phyloP scores from a whole-genome alignment of 768 basidiomycete genomes.

The Russula foetens region DNA sequence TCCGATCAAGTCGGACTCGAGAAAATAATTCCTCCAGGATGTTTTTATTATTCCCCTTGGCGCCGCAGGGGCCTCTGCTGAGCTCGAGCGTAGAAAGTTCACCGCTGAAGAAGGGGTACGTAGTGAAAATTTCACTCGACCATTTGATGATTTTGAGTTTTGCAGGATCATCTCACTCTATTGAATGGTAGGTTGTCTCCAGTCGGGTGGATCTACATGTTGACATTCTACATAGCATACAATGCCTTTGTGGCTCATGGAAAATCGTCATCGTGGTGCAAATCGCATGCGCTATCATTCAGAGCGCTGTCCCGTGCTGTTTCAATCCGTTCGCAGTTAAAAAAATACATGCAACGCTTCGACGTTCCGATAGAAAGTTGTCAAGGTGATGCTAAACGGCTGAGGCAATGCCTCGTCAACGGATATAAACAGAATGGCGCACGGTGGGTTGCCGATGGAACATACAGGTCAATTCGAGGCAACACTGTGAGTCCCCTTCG shows the following conservation, averaged over 20 bases:
- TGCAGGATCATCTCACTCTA: slow-evolving; percentile 87
- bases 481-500: slow-evolving; percentile 49
- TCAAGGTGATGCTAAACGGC: slow-evolving; percentile 73
- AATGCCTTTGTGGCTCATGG: slow-evolving; percentile 86
- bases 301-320: slow-evolving; percentile 90
- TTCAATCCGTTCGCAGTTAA: slow-evolving; percentile 90
- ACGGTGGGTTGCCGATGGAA: slow-evolving; percentile 85
- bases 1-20: background rate
- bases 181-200: slow-evolving; percentile 60
- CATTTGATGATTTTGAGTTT: background rate
- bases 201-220: background rate
- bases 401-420: slow-evolving; percentile 83
- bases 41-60: slow-evolving; percentile 87
- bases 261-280: slow-evolving; percentile 87
- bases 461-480: slow-evolving; percentile 83
- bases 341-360: slow-evolving; percentile 92
- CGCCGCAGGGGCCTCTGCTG: slow-evolving; percentile 75
- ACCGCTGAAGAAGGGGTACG: slow-evolving; percentile 95
- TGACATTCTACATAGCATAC: slow-evolving; percentile 49
- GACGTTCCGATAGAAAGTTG: slow-evolving; percentile 77
- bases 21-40: slow-evolving; percentile 43
- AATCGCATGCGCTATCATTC: slow-evolving; percentile 85
- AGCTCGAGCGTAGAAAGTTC: slow-evolving; percentile 91
- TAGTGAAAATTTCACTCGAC: slow-evolving; percentile 4
- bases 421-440: slow-evolving; percentile 96